Evolutionary conservation across 2,329 filamentous ascomycete species (phyloP).

Genomic region (Pleomassaria siparia): DNA sequence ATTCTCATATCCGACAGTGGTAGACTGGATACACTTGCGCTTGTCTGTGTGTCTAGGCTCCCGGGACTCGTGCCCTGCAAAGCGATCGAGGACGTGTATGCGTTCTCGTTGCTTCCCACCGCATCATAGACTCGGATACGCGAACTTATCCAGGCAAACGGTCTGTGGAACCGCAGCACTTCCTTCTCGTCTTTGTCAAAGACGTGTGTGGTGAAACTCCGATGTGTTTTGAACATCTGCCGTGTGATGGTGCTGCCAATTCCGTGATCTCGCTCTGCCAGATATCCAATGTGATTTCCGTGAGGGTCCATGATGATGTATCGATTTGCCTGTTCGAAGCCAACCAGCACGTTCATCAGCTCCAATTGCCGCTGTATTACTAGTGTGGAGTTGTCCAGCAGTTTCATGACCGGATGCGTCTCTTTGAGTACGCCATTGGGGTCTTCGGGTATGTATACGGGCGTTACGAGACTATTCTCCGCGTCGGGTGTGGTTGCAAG

Average conservation of each 20-base stretch:
- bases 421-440: slow-evolving; percentile 60
- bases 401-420: slow-evolving; percentile 58
- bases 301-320: slow-evolving; percentile 67
- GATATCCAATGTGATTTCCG: slow-evolving; percentile 64
- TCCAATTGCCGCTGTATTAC: slow-evolving; percentile 65
- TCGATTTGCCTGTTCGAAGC: slow-evolving; percentile 67
- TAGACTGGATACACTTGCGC: slow-evolving; percentile 56
- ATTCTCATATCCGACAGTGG: slow-evolving; percentile 61
- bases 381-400: slow-evolving; percentile 63
- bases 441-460: slow-evolving; percentile 64
- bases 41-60: slow-evolving; percentile 47
- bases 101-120: slow-evolving; percentile 17
- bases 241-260: slow-evolving; percentile 58
- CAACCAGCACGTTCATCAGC: slow-evolving; percentile 66
- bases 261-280: slow-evolving; percentile 64
- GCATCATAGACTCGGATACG: slow-evolving; percentile 48
- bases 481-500: slow-evolving; percentile 46
- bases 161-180: slow-evolving; percentile 62
- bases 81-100: slow-evolving; percentile 45
- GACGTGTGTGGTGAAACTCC: slow-evolving; percentile 66
- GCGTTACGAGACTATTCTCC: slow-evolving; percentile 57
- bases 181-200: slow-evolving; percentile 64
- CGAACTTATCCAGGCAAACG: slow-evolving; percentile 65
- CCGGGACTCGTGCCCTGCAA: slow-evolving; percentile 48
- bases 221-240: slow-evolving; percentile 63